phyloP scores from a whole-genome alignment of 2,329 filamentous ascomycete genomes.

The Orbilia quercus region DNA sequence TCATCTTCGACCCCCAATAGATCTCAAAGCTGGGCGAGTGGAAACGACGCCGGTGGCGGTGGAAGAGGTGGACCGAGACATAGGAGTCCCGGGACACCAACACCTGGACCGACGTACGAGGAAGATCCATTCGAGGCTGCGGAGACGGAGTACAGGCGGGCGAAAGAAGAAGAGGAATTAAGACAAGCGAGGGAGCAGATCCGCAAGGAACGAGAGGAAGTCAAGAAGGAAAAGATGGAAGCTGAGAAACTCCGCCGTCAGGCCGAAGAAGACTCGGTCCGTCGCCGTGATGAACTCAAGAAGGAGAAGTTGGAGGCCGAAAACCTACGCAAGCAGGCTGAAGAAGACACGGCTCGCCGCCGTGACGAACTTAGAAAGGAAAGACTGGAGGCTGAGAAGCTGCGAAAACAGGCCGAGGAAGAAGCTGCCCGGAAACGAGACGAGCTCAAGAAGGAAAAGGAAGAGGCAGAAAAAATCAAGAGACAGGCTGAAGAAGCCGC shows the following conservation, averaged over 20 bases:
- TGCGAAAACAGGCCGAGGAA: constrained; percentile 25
- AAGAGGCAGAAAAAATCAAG: constrained; percentile 76
- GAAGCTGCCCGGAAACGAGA: constrained; percentile 75
- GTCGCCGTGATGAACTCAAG: constrained; percentile 41
- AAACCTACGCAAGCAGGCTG: constrained; percentile 29
- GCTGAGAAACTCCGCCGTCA: constrained; percentile 42
- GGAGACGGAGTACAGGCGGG: constrained; percentile 48
- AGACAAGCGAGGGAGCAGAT: constrained; percentile 41
- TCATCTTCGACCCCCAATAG: constrained; percentile 37
- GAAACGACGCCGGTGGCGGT: constrained; percentile 17
- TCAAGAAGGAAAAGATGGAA: constrained; percentile 43
- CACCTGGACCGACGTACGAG: constrained; percentile 15
- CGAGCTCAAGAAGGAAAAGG: constrained; percentile 83
- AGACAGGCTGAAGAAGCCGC: constrained; percentile 92
- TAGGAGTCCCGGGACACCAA: constrained; percentile 24
- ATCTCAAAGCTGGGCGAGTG: constrained; percentile 45
- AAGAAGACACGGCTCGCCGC: constrained; percentile 29
- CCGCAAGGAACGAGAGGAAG: constrained; percentile 34
- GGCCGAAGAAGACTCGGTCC: constrained; percentile 30
- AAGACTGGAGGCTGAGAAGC: constrained; percentile 27
- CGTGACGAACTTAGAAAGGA: constrained; percentile 31
- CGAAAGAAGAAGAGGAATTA: constrained; percentile 50
- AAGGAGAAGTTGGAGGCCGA: constrained; percentile 41
- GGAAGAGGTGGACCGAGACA: constrained; percentile 23
- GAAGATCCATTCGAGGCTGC: constrained; percentile 49